These are phyloP conservation scores for Paraurostyla sp. DNA, from an alignment of 73 alveolate genomes.

Conservation along the genomic window DNA sequence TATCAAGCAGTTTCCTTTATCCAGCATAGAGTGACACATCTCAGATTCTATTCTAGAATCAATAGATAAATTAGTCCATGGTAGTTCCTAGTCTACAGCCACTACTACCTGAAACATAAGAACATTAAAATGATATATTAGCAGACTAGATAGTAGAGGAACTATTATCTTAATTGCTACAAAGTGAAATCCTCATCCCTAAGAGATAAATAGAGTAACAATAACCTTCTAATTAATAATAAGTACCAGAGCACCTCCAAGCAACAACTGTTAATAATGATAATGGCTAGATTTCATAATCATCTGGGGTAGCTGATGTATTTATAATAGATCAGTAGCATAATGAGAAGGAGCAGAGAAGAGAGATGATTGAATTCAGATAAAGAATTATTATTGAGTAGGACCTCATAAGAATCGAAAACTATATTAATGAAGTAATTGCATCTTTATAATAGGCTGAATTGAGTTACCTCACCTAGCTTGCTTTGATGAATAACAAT, in stretches of 20 bases:
- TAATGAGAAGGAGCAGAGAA: slow-evolving; percentile 52
- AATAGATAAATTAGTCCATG: background rate
- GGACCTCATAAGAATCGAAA: slow-evolving; percentile 44
- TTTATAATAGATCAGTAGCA: slow-evolving; percentile 1
- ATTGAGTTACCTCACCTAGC: background rate
- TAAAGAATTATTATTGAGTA: slow-evolving; percentile 34
- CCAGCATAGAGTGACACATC: background rate
- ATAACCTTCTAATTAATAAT: background rate
- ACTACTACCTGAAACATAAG: too few species aligned
- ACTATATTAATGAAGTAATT: slow-evolving; percentile 43
- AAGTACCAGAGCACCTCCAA: too few species aligned
- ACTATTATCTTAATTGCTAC: background rate
- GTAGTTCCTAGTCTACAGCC: slow-evolving; percentile 7
- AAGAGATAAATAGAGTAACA: slow-evolving; percentile 3
- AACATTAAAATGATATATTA: background rate
- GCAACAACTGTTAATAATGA: too few species aligned
- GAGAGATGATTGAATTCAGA: slow-evolving; percentile 45
- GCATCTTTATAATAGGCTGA: slow-evolving; percentile 2
- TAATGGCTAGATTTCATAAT: background rate
- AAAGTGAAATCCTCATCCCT: background rate
- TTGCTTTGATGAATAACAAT: too few species aligned
- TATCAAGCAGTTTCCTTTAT: slow-evolving; percentile 13
- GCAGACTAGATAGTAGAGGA: slow-evolving; percentile 12
- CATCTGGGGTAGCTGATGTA: background rate
- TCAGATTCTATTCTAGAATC: slow-evolving; percentile 3